Percentiles rank a stretch among this genome's conserved stretches.
These are phyloP conservation scores for Lyophyllum semitale DNA, from an alignment of 768 basidiomycete genomes.

Conservation along the genomic window DNA sequence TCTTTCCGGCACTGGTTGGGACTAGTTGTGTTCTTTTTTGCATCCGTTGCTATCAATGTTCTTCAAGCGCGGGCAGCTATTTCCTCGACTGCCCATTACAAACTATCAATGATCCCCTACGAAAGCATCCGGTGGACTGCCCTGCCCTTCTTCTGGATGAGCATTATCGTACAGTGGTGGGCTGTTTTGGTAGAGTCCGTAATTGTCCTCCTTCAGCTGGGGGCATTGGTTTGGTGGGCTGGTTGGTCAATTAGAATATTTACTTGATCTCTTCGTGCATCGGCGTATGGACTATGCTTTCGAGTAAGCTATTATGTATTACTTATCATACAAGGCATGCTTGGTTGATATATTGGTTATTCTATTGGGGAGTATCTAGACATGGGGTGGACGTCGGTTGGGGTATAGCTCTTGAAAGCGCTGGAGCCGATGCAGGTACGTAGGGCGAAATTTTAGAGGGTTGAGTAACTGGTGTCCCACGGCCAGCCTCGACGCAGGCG, in stretches of 20 bases:
- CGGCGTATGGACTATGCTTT: slow-evolving; percentile 2
- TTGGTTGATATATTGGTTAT: neutral
- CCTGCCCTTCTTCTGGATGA: slow-evolving; percentile 65
- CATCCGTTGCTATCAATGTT: slow-evolving; percentile 48
- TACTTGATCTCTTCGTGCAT: slow-evolving; percentile 24
- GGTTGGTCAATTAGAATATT: slow-evolving; percentile 67
- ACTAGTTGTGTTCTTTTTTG: slow-evolving; percentile 51
- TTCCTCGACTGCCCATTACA: slow-evolving; percentile 53
- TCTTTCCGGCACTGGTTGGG: slow-evolving; percentile 71
- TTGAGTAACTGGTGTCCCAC: slow-evolving; percentile 20
- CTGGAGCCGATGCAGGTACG: neutral
- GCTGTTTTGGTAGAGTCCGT: slow-evolving; percentile 61
- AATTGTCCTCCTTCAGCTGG: slow-evolving; percentile 58
- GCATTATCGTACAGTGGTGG: slow-evolving; percentile 66
- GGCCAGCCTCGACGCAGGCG: slow-evolving; percentile 62
- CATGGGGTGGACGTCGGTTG: neutral
- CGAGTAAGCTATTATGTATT: slow-evolving; percentile 1
- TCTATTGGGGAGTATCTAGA: slow-evolving; percentile 5
- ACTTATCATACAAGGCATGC: slow-evolving; percentile 4
- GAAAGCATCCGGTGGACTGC: slow-evolving; percentile 63
- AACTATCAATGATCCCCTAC: slow-evolving; percentile 58
- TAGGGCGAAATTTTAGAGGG: slow-evolving; percentile 8
- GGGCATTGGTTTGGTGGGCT: slow-evolving; percentile 71
- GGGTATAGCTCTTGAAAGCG: neutral
- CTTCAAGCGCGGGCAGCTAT: slow-evolving; percentile 63